A percentile compares a stretch with the other conserved stretches of the same genome.
phyloP scores from a whole-genome alignment of 2,329 filamentous ascomycete genomes.

The Cercospora janseana region DNA sequence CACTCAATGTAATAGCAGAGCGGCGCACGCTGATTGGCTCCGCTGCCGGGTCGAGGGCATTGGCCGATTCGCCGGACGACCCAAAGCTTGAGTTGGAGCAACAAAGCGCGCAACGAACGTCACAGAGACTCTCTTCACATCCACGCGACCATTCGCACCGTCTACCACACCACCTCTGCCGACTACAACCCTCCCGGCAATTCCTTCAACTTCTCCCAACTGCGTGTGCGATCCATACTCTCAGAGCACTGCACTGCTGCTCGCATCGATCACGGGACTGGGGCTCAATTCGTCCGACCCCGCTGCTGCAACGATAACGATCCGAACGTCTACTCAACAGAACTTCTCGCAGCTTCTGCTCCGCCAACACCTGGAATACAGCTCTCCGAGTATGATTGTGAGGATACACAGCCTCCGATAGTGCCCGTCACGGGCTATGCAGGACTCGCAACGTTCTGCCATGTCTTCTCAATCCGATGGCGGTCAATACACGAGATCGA shows the following conservation, averaged over 20 bases:
- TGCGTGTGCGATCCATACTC: not conserved
- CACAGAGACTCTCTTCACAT: not conserved
- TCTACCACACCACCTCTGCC: not conserved
- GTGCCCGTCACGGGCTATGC: slow-evolving; percentile 32
- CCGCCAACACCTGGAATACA: slow-evolving; percentile 9
- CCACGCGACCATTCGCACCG: not conserved
- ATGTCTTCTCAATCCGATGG: slow-evolving; percentile 34
- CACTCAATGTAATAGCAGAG: not conserved
- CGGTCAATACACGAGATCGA: slow-evolving; percentile 16
- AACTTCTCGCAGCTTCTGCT: not conserved
- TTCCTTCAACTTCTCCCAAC: not conserved
- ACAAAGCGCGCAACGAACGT: slow-evolving; percentile 3
- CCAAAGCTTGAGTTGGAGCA: slow-evolving; percentile 8
- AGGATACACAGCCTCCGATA: slow-evolving; percentile 29
- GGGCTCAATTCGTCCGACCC: not conserved
- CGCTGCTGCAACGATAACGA: slow-evolving; percentile 5
- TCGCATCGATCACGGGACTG: slow-evolving; percentile 3
- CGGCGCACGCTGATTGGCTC: not conserved
- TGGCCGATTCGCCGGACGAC: not conserved
- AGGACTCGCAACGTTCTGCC: slow-evolving; percentile 32
- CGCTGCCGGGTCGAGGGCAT: slow-evolving; percentile 1
- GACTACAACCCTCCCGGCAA: not conserved
- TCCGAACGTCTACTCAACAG: slow-evolving; percentile 2
- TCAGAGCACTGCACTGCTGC: not conserved
- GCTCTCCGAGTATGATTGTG: slow-evolving; percentile 31